Percentiles rank a stretch among this genome's conserved stretches.
phyloP scores from a whole-genome alignment of 768 basidiomycete species.

The Xerocomus brunneocitrinus region DNA sequence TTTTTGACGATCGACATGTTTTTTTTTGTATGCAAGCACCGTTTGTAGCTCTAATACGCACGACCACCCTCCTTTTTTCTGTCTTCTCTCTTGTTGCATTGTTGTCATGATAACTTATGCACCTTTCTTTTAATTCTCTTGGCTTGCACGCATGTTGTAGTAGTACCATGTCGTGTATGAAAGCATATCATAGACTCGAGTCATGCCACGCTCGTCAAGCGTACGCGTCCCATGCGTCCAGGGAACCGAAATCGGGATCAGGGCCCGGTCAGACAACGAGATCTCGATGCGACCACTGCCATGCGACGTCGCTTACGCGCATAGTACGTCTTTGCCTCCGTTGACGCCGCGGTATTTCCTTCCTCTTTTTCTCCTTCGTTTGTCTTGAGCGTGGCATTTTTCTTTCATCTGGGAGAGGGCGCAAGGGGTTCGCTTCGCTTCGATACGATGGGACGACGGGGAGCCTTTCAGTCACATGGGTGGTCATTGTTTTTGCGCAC shows the following conservation, averaged over 20 bases:
- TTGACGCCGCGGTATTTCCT: too few relatives aligned
- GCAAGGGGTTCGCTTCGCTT: too few relatives aligned
- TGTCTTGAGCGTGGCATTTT: too few relatives aligned
- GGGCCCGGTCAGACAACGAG: background rate
- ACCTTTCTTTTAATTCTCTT: background rate
- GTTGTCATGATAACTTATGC: too few relatives aligned
- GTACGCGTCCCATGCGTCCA: background rate
- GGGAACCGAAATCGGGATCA: background rate
- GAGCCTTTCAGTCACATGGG: too few relatives aligned
- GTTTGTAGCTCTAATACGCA: background rate
- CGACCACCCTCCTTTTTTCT: background rate
- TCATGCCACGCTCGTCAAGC: background rate
- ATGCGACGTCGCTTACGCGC: too few relatives aligned
- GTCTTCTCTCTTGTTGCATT: background rate
- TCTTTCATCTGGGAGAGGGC: too few relatives aligned
- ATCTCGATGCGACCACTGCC: background rate
- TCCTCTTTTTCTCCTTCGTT: too few relatives aligned
- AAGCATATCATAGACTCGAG: background rate
- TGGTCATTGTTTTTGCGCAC: too few relatives aligned
- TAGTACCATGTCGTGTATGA: background rate
- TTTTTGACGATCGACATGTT: slow-evolving; percentile 12
- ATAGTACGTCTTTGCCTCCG: too few relatives aligned
- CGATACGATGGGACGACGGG: too few relatives aligned
- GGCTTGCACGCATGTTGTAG: background rate
- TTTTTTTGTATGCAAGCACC: background rate